Conservation (phyloP, 176 grass and related monocot genomes). For the Melocanna baccifera region DNA sequence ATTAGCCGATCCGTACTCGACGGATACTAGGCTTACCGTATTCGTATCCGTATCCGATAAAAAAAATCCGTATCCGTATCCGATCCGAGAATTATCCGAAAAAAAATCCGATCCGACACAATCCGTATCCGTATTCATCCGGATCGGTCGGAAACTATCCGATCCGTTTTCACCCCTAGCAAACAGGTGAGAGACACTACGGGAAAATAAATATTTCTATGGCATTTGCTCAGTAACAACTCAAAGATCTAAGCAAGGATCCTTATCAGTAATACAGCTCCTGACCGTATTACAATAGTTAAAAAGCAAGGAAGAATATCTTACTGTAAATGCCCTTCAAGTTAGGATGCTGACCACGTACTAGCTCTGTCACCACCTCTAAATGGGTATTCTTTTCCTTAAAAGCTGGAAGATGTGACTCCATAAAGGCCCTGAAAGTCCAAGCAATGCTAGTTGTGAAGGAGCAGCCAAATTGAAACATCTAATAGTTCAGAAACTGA, state of each 20-base stretch:
- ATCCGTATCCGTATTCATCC: too few species aligned
- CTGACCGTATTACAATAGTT: background rate
- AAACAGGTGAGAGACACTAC: background rate
- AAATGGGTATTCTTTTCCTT: constrained; percentile 74
- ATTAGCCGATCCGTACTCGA: too few species aligned
- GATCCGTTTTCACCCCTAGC: too few species aligned
- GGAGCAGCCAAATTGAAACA: background rate
- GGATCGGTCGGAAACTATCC: too few species aligned
- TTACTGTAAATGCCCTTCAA: constrained; percentile 96
- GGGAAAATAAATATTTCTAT: background rate
- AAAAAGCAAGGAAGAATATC: constrained; percentile 15
- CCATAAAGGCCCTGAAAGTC: constrained; percentile 80
- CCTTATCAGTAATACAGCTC: background rate
- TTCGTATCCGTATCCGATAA: too few species aligned
- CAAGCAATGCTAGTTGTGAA: background rate
- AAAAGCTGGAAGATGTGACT: constrained; percentile 62
- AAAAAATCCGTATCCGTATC: too few species aligned
- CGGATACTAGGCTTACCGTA: too few species aligned
- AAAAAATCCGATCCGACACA: too few species aligned
- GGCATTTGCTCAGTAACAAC: background rate
- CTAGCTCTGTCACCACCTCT: constrained; percentile 56
- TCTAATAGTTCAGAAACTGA: background rate
- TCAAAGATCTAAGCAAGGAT: background rate
- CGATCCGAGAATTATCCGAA: too few species aligned
- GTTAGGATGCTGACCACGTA: constrained; percentile 79